Percentiles rank a stretch among this genome's conserved stretches.
Evolutionary conservation across 352 stramenopile genomes (phyloP).

Genomic region (Phytophthora parvispora): DNA sequence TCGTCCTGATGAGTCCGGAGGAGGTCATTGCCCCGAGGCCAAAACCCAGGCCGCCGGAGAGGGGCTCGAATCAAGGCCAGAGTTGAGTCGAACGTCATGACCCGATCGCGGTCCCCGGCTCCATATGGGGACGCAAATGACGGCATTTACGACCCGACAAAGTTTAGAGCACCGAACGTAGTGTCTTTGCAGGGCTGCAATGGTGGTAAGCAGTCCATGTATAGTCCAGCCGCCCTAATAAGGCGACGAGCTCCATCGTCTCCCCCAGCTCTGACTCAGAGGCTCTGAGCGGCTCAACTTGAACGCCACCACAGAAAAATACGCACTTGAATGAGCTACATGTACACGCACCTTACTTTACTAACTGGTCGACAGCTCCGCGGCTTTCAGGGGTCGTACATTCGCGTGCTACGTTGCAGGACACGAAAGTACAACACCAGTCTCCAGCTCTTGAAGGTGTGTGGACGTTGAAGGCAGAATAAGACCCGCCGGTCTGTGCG

Average conservation of each 20-base stretch:
- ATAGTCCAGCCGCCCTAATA: background rate
- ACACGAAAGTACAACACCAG: background rate
- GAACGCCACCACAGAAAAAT: background rate
- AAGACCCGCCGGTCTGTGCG: background rate
- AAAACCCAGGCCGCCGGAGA: background rate
- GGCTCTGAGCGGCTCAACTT: background rate
- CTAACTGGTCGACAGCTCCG: too few species aligned
- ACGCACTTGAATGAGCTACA: too few species aligned
- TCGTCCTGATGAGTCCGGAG: background rate
- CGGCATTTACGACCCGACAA: background rate
- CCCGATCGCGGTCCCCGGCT: background rate
- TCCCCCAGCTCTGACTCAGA: background rate
- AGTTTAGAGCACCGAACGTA: background rate
- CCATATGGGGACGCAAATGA: background rate
- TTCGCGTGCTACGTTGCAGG: too few species aligned
- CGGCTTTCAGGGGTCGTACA: too few species aligned
- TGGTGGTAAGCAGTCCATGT: background rate
- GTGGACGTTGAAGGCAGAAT: slow-evolving; percentile 1
- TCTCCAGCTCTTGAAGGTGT: background rate
- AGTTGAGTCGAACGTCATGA: background rate
- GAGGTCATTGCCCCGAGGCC: background rate
- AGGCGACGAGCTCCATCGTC: background rate
- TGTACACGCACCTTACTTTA: too few species aligned
- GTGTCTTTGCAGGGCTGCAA: background rate
- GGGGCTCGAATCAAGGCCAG: background rate